These are phyloP conservation scores for Diplogelasinospora grovesii DNA, from an alignment of 495 filamentous ascomycete genomes.

Conservation along the genomic window DNA sequence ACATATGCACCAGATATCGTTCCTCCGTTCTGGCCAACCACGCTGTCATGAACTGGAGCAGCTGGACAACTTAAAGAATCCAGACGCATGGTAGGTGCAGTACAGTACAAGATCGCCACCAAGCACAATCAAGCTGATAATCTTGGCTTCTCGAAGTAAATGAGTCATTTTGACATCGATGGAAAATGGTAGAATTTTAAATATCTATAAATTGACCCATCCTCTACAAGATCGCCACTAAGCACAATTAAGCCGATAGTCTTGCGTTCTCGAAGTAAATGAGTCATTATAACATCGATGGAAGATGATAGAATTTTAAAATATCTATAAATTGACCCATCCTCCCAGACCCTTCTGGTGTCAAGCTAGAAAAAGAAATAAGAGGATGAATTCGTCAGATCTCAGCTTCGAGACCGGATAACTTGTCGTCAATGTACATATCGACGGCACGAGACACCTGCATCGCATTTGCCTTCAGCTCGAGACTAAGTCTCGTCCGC, in stretches of 20 bases:
- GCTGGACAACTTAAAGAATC: too few species aligned
- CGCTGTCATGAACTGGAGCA: too few species aligned
- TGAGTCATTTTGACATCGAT: too few species aligned
- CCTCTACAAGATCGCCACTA: too few species aligned
- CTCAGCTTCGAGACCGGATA: constrained; percentile 9
- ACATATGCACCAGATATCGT: too few species aligned
- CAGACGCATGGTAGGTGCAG: too few species aligned
- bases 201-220: constrained; percentile 11
- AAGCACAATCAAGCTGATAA: too few species aligned
- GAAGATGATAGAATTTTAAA: constrained; percentile 11
- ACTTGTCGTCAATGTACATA: constrained; percentile 30
- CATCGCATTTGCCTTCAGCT: constrained; percentile 17
- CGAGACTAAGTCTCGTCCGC: constrained; percentile 23
- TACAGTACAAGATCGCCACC: too few species aligned
- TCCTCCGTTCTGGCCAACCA: too few species aligned
- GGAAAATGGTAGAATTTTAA: constrained; percentile 11
- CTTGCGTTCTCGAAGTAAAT: too few species aligned
- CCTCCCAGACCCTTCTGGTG: constrained; percentile 12
- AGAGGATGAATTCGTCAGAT: constrained; percentile 20
- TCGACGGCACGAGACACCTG: constrained; percentile 18
- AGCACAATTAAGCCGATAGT: too few species aligned
- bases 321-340: constrained; percentile 11
- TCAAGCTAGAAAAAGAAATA: constrained; percentile 13
- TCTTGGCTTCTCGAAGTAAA: too few species aligned
- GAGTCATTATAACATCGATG: constrained; percentile 47